Base-by-base conservation (phyloP, 768 basidiomycete species). In the Trametes cingulata region DNA sequence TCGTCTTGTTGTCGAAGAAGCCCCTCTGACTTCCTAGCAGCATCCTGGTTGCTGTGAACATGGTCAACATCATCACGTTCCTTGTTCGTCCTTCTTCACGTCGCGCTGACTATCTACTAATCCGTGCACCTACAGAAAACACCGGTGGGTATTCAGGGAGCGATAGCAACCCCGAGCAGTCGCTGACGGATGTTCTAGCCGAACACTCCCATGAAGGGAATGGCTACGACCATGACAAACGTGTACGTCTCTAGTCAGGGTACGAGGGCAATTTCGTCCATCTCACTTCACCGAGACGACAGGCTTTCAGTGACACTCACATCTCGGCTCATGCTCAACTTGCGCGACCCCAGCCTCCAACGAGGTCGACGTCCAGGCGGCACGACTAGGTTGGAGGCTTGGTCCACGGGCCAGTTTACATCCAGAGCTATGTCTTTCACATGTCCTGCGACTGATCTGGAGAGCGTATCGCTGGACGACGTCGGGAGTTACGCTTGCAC, bases 1-100 rank as follows among this genome's bases (percentile, higher is more conserved):
- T n/a, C n/a, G n/a, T n/a, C n/a, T n/a, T n/a, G n/a, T n/a, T n/a
- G n/a, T n/a, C n/a, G n/a, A n/a, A n/a, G n/a, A n/a, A n/a, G n/a
- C n/a, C n/a, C n/a, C n/a, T n/a, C 43, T 39, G 15, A 39, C 17
- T 12, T 8, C 19, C 15, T 13, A 24, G 4, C 45, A 60, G 58
- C 10, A 60, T 60, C 51, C 51, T 60, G 15, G 52, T 60, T 27
- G 58, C 58, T 14, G 42, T 53, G 17, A 60, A 60, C 58, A 52
- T 53, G 52, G 39, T 53, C 36, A 60, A 60, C 37, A 60, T 60
- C 43, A 39, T 52, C 37, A 60, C 58, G 10, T 60, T 60, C 36
- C 13, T 60, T 24, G 58, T 60, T 7, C 13, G 58, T 53, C 1
- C 6, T 19, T 5, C 37, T 10, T 46, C 17, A 25, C 2, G 12